Base-by-base conservation (phyloP, 1,139 yeast species). In the Kurtzmaniella quercitrusa region DNA sequence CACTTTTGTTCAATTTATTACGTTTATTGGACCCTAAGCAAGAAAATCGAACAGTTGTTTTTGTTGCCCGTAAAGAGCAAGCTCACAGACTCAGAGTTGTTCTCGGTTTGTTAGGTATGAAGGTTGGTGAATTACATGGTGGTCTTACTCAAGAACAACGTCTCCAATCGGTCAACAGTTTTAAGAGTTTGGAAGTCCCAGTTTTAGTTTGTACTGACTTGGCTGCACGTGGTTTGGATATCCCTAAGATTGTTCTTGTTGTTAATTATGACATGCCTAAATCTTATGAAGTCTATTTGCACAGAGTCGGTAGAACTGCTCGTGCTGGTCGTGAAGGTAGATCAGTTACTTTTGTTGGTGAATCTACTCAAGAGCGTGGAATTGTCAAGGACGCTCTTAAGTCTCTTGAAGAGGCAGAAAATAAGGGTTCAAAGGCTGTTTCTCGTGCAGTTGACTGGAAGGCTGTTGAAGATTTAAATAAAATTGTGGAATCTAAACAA, bases 201-300 rank as follows among this genome's bases (percentile, higher is more conserved):
- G 83, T 93, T 12, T 73, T 93, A 50, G 75, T 93, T 36, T 93
- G 98, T 81, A 94, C 99, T 1, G 99, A 94, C 75, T 78, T 93
- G 62, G 98, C 98, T 0, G 93, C 98, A 22, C 88, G 99, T 79
- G 99, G 99, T 76, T 78, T 93, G 60, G 99, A 93, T 85, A 93
- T 93, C 59, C 98, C 98, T 48, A 91, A 91, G 67, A 89, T 93
- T 61, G 98, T 89, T 61, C 82, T 85, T 47, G 98, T 93, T 42
- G 77, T 93, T 57, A 93, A 93, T 65, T 94, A 76, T 62, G 98
- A 94, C 59, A 88, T 94, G 95, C 98, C 98, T 42, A 88, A 88
- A 60, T 74, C 86, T 19, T 83, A 86, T 57, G 98, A 93, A 52
- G 78, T 89, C 35, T 94, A 93, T 62, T 72, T 93, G 60, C 98